Evolutionary conservation across 805 yeast genomes (phyloP).

Genomic region (Starmerella sirachaensis): DNA sequence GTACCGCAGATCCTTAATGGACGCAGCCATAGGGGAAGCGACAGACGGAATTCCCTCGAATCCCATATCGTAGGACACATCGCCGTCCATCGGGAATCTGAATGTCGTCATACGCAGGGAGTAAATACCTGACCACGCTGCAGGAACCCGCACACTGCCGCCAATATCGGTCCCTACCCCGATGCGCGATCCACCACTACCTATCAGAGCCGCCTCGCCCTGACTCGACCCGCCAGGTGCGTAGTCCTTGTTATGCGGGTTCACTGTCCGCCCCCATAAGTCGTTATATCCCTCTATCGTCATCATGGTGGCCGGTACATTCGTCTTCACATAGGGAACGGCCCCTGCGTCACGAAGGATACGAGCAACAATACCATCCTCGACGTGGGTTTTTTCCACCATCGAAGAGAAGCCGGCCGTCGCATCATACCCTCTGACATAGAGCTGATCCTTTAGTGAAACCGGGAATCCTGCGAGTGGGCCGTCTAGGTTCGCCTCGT

Average conservation of each 20-base stretch:
- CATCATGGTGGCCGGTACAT: conserved; percentile 45
- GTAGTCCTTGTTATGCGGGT: conserved; percentile 38
- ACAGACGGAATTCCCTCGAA: conserved; percentile 31
- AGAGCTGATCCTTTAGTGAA: conserved; percentile 48
- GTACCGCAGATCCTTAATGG: conserved; percentile 39
- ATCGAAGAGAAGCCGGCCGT: conserved; percentile 38
- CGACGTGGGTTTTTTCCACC: conserved; percentile 32
- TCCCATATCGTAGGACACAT: conserved; percentile 34
- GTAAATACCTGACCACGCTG: conserved; percentile 41
- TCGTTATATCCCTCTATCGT: conserved; percentile 46
- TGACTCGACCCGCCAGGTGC: conserved; percentile 46
- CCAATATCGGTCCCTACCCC: conserved; percentile 50
- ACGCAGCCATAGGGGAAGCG: conserved; percentile 33
- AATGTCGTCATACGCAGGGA: conserved; percentile 40
- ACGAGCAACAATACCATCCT: conserved; percentile 34
- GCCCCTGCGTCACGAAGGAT: conserved; percentile 42
- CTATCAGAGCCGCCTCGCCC: conserved; percentile 41
- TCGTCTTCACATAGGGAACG: conserved; percentile 44
- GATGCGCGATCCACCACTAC: conserved; percentile 37
- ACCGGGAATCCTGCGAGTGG: conserved; percentile 56
- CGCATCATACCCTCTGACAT: conserved; percentile 40
- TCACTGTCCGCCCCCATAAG: conserved; percentile 39
- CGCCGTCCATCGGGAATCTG: conserved; percentile 37
- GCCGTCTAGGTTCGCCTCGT: conserved; percentile 40
- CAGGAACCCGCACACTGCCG: conserved; percentile 45